Conservation (phyloP, 129 eudicot species). For the Flaveria brownii region DNA sequence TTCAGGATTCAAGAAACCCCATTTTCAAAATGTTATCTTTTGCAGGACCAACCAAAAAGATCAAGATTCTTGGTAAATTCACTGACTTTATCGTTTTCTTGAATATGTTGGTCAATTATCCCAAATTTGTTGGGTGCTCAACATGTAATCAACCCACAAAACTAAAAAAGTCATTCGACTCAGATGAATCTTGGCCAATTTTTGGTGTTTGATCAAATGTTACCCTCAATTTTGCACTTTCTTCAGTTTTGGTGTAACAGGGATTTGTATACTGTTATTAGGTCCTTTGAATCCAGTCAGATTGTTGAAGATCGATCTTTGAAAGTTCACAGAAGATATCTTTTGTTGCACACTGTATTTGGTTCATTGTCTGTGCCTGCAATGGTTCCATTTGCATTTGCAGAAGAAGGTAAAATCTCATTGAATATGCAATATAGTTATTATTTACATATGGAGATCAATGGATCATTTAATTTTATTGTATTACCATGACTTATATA, state of each 20-base stretch:
- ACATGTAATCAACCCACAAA: background rate
- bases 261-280: background rate
- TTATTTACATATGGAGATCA: background rate
- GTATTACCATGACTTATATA: constrained; percentile 7
- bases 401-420: constrained; percentile 44
- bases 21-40: constrained; percentile 34
- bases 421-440: constrained; percentile 5
- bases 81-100: background rate
- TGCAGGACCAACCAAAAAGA: constrained; percentile 48
- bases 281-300: constrained; percentile 28
- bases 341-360: constrained; percentile 46
- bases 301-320: constrained; percentile 34
- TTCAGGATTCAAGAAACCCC: constrained; percentile 48
- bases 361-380: constrained; percentile 63
- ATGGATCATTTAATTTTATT: background rate
- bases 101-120: background rate
- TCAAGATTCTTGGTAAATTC: constrained; percentile 44
- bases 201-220: constrained; percentile 6
- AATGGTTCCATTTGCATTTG: constrained; percentile 53
- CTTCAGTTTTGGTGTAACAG: background rate
- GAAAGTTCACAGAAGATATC: constrained; percentile 61
- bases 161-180: no score
- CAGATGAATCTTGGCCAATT: background rate
- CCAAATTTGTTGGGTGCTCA: background rate
- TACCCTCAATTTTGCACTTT: background rate